Percentiles rank a stretch among this genome's conserved stretches.
phyloP scores from a whole-genome alignment of 1,284 basidiomycete genomes.

The Mycena sp. region DNA sequence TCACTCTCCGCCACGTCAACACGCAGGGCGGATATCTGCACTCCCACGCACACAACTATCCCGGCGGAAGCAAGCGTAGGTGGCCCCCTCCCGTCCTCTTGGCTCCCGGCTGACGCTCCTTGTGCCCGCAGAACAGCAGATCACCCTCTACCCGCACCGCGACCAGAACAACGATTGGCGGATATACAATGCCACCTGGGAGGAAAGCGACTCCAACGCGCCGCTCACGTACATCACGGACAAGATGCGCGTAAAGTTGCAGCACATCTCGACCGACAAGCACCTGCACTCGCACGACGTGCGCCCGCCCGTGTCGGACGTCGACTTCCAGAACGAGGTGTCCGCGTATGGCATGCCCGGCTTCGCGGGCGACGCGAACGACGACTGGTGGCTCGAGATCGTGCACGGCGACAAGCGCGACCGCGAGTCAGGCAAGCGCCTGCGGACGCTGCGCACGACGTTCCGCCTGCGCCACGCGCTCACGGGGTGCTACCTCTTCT shows the following conservation, averaged over 20 bases:
- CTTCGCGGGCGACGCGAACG: slow-evolving; percentile 91
- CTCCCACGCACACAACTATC: slow-evolving; percentile 92
- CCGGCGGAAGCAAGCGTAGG: slow-evolving; percentile 85
- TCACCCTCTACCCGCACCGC: slow-evolving; percentile 96
- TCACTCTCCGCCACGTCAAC: slow-evolving; percentile 91
- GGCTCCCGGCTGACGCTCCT: background rate
- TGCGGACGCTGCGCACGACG: slow-evolving; percentile 84
- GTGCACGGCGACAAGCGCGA: slow-evolving; percentile 75
- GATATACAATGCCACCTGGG: slow-evolving; percentile 75
- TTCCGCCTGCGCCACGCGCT: slow-evolving; percentile 89
- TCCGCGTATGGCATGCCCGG: slow-evolving; percentile 92
- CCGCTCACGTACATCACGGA: slow-evolving; percentile 70
- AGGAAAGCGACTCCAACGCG: slow-evolving; percentile 65
- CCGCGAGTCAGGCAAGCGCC: slow-evolving; percentile 70
- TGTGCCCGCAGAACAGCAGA: slow-evolving; percentile 84
- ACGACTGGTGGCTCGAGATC: slow-evolving; percentile 96
- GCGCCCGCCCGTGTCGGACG: slow-evolving; percentile 95
- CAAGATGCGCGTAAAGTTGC: slow-evolving; percentile 82
- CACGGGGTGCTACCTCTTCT: slow-evolving; percentile 96
- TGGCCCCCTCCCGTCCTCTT: slow-evolving; percentile 22
- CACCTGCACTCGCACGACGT: slow-evolving; percentile 95
- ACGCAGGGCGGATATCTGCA: slow-evolving; percentile 99
- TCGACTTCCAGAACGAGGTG: slow-evolving; percentile 99
- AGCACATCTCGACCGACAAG: slow-evolving; percentile 86
- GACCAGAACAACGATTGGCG: slow-evolving; percentile 95